Evolutionary conservation across 106 monocot species (phyloP).

Genomic region (Dendrobium nobile): DNA sequence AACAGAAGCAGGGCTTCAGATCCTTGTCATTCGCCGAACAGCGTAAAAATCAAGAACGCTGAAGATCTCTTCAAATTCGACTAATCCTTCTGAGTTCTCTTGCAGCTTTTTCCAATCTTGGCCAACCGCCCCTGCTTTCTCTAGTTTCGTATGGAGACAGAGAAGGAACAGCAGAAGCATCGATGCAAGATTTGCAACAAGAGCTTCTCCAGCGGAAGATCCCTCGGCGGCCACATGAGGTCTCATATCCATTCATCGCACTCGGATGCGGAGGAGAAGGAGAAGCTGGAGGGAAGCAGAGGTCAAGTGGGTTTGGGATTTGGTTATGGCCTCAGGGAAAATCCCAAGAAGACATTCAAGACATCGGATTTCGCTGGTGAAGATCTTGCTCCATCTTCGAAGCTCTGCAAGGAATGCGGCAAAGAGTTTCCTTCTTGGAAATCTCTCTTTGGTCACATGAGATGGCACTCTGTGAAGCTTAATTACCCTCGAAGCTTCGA

Average conservation of each 20-base stretch:
- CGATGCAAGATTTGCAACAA: constrained; percentile 36
- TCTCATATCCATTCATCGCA: constrained; percentile 16
- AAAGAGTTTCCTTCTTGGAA: constrained; percentile 28
- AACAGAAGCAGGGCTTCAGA: background rate
- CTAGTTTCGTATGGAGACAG: constrained; percentile 8
- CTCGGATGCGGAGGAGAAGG: background rate
- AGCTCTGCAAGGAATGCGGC: constrained; percentile 21
- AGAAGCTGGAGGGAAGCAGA: background rate
- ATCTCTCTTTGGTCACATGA: constrained; percentile 48
- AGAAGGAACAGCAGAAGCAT: constrained; percentile 9
- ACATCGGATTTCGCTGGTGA: constrained; percentile 2
- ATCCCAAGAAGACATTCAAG: constrained; percentile 43
- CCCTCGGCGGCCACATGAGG: constrained; percentile 53
- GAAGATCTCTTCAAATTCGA: constrained; percentile 7
- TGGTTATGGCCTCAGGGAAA: constrained; percentile 38
- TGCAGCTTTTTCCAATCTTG: background rate
- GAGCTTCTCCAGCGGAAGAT: constrained; percentile 29
- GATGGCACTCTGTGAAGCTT: constrained; percentile 21
- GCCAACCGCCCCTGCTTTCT: background rate
- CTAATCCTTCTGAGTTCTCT: background rate
- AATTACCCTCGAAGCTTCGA: background rate
- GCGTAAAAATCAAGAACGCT: background rate
- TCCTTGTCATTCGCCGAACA: background rate
- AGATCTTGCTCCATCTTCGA: background rate
- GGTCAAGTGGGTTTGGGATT: background rate